A percentile compares a stretch with the other conserved stretches of the same genome.
Conservation (phyloP, 345 rosid species). For the Citrus mangshanensis region DNA sequence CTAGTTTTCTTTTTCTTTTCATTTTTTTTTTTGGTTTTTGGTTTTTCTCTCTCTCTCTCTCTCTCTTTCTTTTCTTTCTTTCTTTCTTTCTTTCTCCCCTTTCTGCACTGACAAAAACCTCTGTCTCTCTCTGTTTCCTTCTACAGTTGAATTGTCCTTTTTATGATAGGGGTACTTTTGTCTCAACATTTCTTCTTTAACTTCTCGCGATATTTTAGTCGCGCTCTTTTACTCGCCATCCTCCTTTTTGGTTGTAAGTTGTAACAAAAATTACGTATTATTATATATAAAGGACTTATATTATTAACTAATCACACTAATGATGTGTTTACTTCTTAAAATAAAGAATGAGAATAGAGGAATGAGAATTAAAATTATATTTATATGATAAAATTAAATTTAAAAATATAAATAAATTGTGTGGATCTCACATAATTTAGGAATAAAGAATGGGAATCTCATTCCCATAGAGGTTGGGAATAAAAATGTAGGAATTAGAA, state of each 20-base stretch:
- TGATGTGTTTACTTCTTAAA: rapidly evolving
- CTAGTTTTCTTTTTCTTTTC: slow-evolving; percentile 24
- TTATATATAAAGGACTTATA: neutral
- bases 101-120: slow-evolving; percentile 29
- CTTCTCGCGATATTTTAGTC: slow-evolving; percentile 14
- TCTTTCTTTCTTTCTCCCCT: neutral
- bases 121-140: slow-evolving; percentile 18
- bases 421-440: too few relatives aligned
- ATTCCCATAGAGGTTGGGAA: too few relatives aligned
- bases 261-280: neutral
- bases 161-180: slow-evolving; percentile 30
- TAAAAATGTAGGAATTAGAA: rapidly evolving
- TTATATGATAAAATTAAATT: too few relatives aligned
- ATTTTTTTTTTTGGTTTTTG: neutral
- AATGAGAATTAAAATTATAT: too few relatives aligned
- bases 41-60: neutral
- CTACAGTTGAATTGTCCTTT: slow-evolving; percentile 24
- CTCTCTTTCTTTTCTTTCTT: neutral
- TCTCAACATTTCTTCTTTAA: neutral
- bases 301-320: too few relatives aligned
- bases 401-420: rapidly evolving
- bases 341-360: rapidly evolving
- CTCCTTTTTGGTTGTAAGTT: neutral
- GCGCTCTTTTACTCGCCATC: neutral
- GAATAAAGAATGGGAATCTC: too few relatives aligned